Base-by-base conservation (phyloP, 2,329 filamentous ascomycete genomes). In the Cercospora brassicicola region DNA sequence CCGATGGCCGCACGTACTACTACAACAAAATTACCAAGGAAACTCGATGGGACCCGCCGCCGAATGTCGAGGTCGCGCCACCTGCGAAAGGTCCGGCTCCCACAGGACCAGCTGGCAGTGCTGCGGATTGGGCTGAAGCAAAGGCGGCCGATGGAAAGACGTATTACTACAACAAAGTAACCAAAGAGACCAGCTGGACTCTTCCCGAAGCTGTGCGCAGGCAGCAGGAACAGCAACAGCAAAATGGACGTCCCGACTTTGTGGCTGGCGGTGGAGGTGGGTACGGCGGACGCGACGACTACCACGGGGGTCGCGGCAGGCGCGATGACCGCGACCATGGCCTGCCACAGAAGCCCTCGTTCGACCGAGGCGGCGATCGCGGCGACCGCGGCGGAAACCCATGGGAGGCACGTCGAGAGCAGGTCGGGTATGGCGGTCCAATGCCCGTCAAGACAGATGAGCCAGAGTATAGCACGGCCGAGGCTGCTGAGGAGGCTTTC, bases 1-100 rank as follows among this genome's bases (percentile, higher is more conserved):
- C 71, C 18, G 76, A 76, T 76, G 94, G 94, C 72, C 89, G 92
- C 73, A 85, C 89, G 57, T 99, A 99, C 80, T 99, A 96, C 80
- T 96, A 94, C 84, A 96, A 99, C 79, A 82, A 89, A 11, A 82
- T 88, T 69, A 97, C 93, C 15, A 96, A 96, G 78, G 88, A 86
- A 71, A 98, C 95, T 33, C 91, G 94, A 86, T 99, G 95, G 95
- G 90, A 89, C 48, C 98, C 97, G 82, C 96, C 95, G 3, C 87
- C 91, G 77, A 95, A 96, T 51, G 75, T 73, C 67, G 73, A 74
- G 42, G 69, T 67, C 31, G 64, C 66, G 26, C 59, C 67, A 20
- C 81, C 94, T 96, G 91, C 90, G 87, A 23, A 87, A 88, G 6
- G 88, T 89, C 81, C 71, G 80, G 73, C 66, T 56, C 67, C 68